Evolutionary conservation across 441 rosid genomes (phyloP).

Genomic region (Daphne laureola): DNA sequence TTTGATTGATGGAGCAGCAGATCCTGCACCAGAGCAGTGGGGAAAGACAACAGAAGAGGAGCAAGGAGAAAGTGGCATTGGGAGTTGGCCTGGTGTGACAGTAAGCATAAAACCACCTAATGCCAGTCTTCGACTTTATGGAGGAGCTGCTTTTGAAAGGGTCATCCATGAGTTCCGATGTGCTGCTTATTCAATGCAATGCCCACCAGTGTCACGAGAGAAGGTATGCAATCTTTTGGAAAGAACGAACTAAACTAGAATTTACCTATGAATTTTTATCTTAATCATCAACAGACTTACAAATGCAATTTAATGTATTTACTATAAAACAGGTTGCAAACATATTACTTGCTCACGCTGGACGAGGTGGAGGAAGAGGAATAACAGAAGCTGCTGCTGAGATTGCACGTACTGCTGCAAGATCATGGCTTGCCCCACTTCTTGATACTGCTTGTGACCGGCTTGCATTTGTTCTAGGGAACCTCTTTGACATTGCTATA

Average conservation of each 20-base stretch:
- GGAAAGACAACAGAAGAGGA: conserved; percentile 88
- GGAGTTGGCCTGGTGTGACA: conserved; percentile 90
- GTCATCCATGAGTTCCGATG: conserved; percentile 89
- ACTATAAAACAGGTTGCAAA: conserved; percentile 68
- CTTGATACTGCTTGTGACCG: conserved; percentile 90
- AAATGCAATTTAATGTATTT: conserved; percentile 2
- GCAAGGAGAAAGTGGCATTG: conserved; percentile 76
- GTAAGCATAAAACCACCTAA: conserved; percentile 75
- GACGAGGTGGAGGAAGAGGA: conserved; percentile 85
- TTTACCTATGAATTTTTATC: not conserved
- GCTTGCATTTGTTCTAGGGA: conserved; percentile 78
- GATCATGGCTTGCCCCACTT: conserved; percentile 95
- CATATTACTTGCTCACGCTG: conserved; percentile 85
- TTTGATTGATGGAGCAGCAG: conserved; percentile 94
- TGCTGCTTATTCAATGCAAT: conserved; percentile 89
- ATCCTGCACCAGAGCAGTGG: conserved; percentile 97
- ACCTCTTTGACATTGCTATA: conserved; percentile 80
- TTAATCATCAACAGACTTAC: not conserved
- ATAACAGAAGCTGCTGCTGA: conserved; percentile 92
- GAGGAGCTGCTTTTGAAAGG: conserved; percentile 98
- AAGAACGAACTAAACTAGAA: not conserved
- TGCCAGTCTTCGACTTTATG: conserved; percentile 81
- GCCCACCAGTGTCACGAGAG: conserved; percentile 91
- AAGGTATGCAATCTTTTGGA: conserved; percentile 40
- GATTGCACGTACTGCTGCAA: conserved; percentile 88